Base-by-base conservation (phyloP, 2,329 filamentous ascomycete genomes). In the Colletotrichum costaricense region DNA sequence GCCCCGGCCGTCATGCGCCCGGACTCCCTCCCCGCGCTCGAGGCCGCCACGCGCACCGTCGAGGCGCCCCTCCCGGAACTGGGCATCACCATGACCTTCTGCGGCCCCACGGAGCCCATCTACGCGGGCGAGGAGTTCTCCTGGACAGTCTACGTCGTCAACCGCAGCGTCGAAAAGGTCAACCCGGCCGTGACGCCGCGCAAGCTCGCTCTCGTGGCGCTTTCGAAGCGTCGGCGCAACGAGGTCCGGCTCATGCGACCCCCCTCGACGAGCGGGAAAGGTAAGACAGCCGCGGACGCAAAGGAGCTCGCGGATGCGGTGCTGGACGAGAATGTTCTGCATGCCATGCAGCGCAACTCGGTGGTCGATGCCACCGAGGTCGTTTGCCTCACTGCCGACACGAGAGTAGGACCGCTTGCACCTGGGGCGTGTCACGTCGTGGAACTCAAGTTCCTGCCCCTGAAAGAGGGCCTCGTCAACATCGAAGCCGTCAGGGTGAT, bases 141-240 rank as follows among this genome's bases (percentile, higher is more conserved):
- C 54, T 94, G 94, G 92, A 89, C 88, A 42, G 88, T 95, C 19
- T 93, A 94, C 78, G 91, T 95, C 49, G 92, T 94, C 75, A 97
- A 96, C 81, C 90, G 92, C 62, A 90, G 89, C 59, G 84, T 85
- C 54, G 87, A 84, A 33, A 82, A 78, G 69, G 38, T 69, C 30
- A 67, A 58, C 70, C 78, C 84, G 28, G 83, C 86, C 42, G 77
- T 81, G 0, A 79, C 84, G 2, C 83, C 89, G 3, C 90, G 93
- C 63, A 94, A 94, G 78, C 87, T 97, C 49, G 93, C 93, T 30
- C 86, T 96, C 24, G 82, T 93, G 30, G 90, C 90, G 5, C 86
- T 95, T 3, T 91, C 93, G 4, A 91, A 89, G 77, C 89, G 93
- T 8, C 88, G 90, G 30, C 87, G 90, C 68, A 87, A 86, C 75